phyloP scores from a whole-genome alignment of 2,329 filamentous ascomycete genomes.

The Eutypella sp. region DNA sequence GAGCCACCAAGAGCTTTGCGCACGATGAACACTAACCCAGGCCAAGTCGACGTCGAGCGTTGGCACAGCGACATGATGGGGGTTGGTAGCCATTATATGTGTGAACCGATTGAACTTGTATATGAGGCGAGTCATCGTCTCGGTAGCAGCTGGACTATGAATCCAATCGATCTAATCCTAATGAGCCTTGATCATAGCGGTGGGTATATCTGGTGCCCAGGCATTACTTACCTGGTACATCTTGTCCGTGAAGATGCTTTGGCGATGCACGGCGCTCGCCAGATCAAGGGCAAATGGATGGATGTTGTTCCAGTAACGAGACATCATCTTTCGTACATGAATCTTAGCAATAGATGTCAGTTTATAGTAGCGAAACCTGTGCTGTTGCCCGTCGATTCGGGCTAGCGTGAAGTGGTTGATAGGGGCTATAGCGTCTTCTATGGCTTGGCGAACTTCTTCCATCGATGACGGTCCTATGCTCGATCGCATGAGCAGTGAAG shows the following conservation, averaged over 20 bases:
- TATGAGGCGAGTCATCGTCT: slow-evolving; percentile 62
- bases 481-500: slow-evolving; percentile 25
- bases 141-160: slow-evolving; percentile 59
- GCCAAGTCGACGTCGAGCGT: slow-evolving; percentile 71
- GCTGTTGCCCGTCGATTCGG: slow-evolving; percentile 31
- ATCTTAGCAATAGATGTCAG: slow-evolving; percentile 30
- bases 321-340: slow-evolving; percentile 62
- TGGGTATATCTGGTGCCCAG: neutral
- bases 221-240: slow-evolving; percentile 51
- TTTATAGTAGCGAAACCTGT: slow-evolving; percentile 16
- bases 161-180: slow-evolving; percentile 63
- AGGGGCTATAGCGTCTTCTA: slow-evolving; percentile 40
- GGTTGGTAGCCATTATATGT: slow-evolving; percentile 47
- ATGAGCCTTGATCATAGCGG: neutral
- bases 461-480: slow-evolving; percentile 38
- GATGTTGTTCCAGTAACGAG: slow-evolving; percentile 64
- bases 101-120: slow-evolving; percentile 63
- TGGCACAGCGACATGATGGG: slow-evolving; percentile 52
- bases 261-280: slow-evolving; percentile 58
- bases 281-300: slow-evolving; percentile 62
- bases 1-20: too few species aligned
- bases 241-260: slow-evolving; percentile 64
- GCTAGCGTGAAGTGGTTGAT: slow-evolving; percentile 31
- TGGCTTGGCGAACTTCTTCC: slow-evolving; percentile 42
- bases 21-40: too few species aligned